These are phyloP conservation scores for Schizophyllum commune DNA, from an alignment of 1,284 basidiomycete species.

Conservation along the genomic window DNA sequence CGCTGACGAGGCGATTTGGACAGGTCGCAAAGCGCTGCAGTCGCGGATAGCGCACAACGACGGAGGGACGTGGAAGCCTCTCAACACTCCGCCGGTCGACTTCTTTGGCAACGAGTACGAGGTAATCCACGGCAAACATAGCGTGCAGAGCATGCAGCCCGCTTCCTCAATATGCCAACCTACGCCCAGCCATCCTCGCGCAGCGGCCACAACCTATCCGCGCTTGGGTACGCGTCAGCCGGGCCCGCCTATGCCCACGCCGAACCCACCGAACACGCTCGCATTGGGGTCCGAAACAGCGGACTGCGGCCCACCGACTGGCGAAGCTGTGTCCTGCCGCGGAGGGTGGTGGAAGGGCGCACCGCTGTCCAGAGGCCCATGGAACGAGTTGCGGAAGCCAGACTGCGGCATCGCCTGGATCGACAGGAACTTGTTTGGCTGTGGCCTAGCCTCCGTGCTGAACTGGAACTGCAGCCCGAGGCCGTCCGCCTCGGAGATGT, in stretches of 20 bases:
- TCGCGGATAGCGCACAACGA: constrained; percentile 95
- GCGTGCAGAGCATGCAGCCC: not conserved
- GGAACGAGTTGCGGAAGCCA: constrained; percentile 57
- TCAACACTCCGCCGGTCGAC: constrained; percentile 73
- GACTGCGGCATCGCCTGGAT: constrained; percentile 62
- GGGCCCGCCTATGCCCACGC: not conserved
- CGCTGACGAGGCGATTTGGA: constrained; percentile 65
- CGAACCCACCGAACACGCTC: not conserved
- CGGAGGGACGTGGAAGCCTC: constrained; percentile 85
- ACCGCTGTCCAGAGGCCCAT: constrained; percentile 34
- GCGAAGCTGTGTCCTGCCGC: no score
- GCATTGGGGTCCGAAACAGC: not conserved
- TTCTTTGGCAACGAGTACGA: constrained; percentile 70
- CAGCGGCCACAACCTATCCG: constrained; percentile 87
- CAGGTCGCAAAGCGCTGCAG: constrained; percentile 73
- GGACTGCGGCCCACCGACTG: constrained; percentile 30
- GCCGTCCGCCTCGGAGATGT: constrained; percentile 69
- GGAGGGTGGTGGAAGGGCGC: constrained; percentile 45
- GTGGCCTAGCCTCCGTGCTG: constrained; percentile 74
- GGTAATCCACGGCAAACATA: constrained; percentile 29
- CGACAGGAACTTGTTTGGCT: constrained; percentile 72
- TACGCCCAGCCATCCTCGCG: constrained; percentile 81
- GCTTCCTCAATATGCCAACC: no score
- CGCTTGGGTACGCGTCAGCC: no score
- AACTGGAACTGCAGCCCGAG: constrained; percentile 87